phyloP scores from a whole-genome alignment of 2,329 filamentous ascomycete genomes.

The Ascochyta rabiei region DNA sequence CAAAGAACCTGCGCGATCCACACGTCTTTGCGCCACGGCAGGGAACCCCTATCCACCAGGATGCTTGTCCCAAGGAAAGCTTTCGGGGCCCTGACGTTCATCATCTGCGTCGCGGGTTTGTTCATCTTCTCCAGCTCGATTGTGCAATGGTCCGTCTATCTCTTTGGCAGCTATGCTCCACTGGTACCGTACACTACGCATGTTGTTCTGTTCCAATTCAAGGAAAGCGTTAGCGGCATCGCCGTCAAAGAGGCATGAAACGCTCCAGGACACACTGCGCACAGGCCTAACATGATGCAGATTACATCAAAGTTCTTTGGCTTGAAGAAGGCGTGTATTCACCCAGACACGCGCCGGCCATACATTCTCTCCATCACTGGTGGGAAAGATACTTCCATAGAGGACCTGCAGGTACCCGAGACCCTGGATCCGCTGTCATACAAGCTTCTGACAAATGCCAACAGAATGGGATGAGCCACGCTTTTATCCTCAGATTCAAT shows the following conservation, averaged over 20 bases:
- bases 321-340: constrained; percentile 38
- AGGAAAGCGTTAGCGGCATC: constrained; percentile 30
- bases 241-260: constrained; percentile 38
- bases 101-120: constrained; percentile 16
- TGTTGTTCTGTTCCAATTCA: constrained; percentile 45
- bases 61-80: constrained; percentile 35
- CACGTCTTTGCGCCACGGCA: constrained; percentile 8
- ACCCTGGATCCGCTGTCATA: constrained; percentile 34
- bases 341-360: constrained; percentile 31
- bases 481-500: constrained; percentile 52
- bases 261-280: not conserved
- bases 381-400: constrained; percentile 43
- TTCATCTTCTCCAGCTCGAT: constrained; percentile 29
- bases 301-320: constrained; percentile 39
- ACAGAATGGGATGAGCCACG: constrained; percentile 52
- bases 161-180: constrained; percentile 24
- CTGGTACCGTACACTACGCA: constrained; percentile 35
- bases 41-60: constrained; percentile 10
- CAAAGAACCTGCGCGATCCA: constrained; percentile 7
- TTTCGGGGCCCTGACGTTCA: constrained; percentile 21
- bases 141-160: constrained; percentile 22
- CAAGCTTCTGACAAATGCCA: constrained; percentile 54
- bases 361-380: constrained; percentile 42
- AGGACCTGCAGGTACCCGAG: constrained; percentile 38
- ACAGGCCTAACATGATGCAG: constrained; percentile 25